phyloP scores from a whole-genome alignment of 352 stramenopile genomes.

The Phytophthora sp. region DNA sequence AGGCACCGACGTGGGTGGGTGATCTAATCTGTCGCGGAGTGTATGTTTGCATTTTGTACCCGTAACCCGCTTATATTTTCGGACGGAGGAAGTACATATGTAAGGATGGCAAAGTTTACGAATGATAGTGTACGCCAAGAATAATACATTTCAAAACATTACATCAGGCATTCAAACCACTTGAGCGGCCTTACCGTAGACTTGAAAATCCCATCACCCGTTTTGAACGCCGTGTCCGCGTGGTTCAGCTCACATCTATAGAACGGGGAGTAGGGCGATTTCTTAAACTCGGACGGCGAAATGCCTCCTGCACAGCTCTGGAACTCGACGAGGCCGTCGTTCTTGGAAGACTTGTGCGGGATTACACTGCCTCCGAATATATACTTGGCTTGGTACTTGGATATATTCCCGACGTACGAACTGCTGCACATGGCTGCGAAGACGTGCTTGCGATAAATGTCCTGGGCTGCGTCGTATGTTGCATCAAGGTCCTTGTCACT shows the following conservation, averaged over 20 bases:
- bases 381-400: conserved; percentile 44
- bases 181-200: conserved; percentile 37
- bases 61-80: conserved; percentile 1
- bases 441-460: conserved; percentile 39
- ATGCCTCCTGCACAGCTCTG: conserved; percentile 46
- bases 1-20: too few species aligned
- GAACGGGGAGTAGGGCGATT: conserved; percentile 30
- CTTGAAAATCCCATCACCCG: conserved; percentile 50
- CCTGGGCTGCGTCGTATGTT: conserved; percentile 33
- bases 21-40: too few species aligned
- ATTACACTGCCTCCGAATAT: conserved; percentile 33
- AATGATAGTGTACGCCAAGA: too few species aligned
- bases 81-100: not conserved
- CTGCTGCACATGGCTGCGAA: conserved; percentile 47
- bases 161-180: conserved; percentile 54
- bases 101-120: too few species aligned
- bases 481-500: conserved; percentile 11
- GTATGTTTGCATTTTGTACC: not conserved
- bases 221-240: conserved; percentile 53
- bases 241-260: conserved; percentile 58
- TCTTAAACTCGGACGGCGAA: conserved; percentile 32
- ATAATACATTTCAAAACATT: conserved; percentile 6
- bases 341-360: conserved; percentile 45
- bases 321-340: conserved; percentile 51
- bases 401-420: conserved; percentile 45